Conservation (phyloP, 176 grass and related monocot species). For the Urochloa ruziziensis region DNA sequence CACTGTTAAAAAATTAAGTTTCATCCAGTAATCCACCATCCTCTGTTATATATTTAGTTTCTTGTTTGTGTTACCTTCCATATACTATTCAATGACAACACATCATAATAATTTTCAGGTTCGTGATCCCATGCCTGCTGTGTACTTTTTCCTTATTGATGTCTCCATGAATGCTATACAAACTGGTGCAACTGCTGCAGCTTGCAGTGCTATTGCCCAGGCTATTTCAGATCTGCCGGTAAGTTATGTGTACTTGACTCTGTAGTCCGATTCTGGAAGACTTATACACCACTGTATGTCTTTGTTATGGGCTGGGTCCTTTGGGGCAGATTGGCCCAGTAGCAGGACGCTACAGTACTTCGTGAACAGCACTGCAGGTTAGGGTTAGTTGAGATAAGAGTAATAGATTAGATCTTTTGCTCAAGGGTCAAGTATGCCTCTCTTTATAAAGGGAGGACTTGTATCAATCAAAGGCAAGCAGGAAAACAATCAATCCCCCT, state of each 20-base stretch:
- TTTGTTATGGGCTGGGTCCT: too few relatives aligned
- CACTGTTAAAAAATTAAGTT: background rate
- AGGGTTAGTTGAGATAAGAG: too few relatives aligned
- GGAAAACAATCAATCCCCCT: too few relatives aligned
- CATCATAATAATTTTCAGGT: slow-evolving; percentile 56
- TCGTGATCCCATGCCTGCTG: slow-evolving; percentile 94
- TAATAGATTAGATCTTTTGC: too few relatives aligned
- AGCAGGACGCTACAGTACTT: too few relatives aligned
- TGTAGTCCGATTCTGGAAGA: background rate
- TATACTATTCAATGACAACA: slow-evolving; percentile 4
- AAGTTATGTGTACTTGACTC: slow-evolving; percentile 31
- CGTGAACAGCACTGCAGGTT: too few relatives aligned
- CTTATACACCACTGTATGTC: background rate
- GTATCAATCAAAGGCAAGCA: too few relatives aligned
- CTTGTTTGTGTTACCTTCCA: background rate
- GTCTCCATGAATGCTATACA: slow-evolving; percentile 93
- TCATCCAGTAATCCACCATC: background rate
- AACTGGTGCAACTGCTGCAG: slow-evolving; percentile 86
- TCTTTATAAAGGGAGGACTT: too few relatives aligned
- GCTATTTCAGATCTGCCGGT: slow-evolving; percentile 89
- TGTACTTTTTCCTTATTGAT: slow-evolving; percentile 96
- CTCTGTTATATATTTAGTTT: slow-evolving; percentile 11
- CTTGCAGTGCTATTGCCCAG: slow-evolving; percentile 90
- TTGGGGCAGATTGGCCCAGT: too few relatives aligned
- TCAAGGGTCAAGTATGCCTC: too few relatives aligned